Evolutionary conservation across 345 rosid genomes (phyloP), one percentile per base, ranked within the genome.

Genomic region (Gossypium ekmanianum): DNA sequence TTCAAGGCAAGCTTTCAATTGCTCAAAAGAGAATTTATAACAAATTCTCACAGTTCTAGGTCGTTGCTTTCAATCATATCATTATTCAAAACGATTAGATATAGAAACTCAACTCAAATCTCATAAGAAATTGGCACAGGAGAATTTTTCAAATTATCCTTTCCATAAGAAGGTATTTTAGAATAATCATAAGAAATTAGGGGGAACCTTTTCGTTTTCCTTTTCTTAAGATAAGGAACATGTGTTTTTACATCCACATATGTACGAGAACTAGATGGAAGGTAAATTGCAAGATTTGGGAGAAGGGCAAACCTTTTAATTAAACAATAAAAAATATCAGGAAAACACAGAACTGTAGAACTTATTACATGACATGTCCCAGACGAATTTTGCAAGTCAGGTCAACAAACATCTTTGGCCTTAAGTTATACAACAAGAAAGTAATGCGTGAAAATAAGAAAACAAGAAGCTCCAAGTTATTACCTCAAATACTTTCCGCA

Each of bases 401-500:
- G 26, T 48, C 50, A 74, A 62, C 51, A 20, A 70, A 68, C n/a
- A 71, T 39, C 14, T 48, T 47, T 66, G 9, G 54, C 57, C 41
- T 29, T 50, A 44, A 58, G 43, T 75, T 41, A 56, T 22, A 47
- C 34, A 9, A 24, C 73, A 27, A 71, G 74, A 54, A 61, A 62
- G 6, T 63, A 58, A 1, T 24, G 77, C 45, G 51, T 3, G 73
- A 50, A 76, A 76, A 57, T n/a, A 52, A 59, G 44, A 57, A 59
- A 51, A 62, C 0, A 29, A 10, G 7, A 57, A 8, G 58, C 16
- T 41, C 45, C 13, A 64, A 26, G n/a, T 18, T 59, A 74, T 81
- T 84, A 92, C 99, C 98, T 96, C 91, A 80, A 82, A 96, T 56
- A 93, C 94, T 68, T 81, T 87, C 67, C 85, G 82, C 81, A 94